These are phyloP conservation scores for Aspergillus pseudoglaucus DNA, from an alignment of 2,329 filamentous ascomycete genomes.

Conservation along the genomic window DNA sequence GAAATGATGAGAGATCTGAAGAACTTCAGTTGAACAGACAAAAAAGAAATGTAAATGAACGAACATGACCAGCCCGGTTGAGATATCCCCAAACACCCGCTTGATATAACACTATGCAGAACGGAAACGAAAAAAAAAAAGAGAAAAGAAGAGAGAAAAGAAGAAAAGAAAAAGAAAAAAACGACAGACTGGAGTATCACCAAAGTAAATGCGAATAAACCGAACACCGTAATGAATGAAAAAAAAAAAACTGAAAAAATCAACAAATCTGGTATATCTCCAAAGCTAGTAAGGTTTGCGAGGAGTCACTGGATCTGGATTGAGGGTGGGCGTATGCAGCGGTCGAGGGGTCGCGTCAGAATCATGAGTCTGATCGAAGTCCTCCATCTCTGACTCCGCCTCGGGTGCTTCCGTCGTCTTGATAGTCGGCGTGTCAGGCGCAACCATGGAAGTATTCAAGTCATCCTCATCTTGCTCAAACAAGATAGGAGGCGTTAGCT, in stretches of 20 bases:
- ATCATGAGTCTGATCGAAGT: constrained; percentile 18
- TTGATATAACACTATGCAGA: neutral
- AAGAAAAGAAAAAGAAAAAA: neutral
- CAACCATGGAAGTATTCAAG: neutral
- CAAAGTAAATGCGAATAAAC: neutral
- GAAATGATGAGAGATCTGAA: neutral
- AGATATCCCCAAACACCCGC: neutral
- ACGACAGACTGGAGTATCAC: neutral
- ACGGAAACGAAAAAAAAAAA: constrained; percentile 1
- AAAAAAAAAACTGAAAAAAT: neutral
- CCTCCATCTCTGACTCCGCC: constrained; percentile 8
- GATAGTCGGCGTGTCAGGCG: constrained; percentile 16
- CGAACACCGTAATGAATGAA: neutral
- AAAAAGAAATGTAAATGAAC: neutral
- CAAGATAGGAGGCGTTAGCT: constrained; percentile 25
- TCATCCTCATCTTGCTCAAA: constrained; percentile 5
- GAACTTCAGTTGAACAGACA: neutral
- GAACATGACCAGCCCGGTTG: neutral
- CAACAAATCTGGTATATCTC: constrained; percentile 3
- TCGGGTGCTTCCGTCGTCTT: constrained; percentile 10
- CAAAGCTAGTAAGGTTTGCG: constrained; percentile 6
- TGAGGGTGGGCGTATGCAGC: constrained; percentile 22
- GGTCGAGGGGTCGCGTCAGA: constrained; percentile 30
- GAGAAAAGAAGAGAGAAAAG: neutral
- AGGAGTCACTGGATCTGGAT: constrained; percentile 21